Evolutionary conservation across 2,329 filamentous ascomycete species (phyloP), one percentile per base, ranked within the genome.

Genomic region (Penicillium frequentans): DNA sequence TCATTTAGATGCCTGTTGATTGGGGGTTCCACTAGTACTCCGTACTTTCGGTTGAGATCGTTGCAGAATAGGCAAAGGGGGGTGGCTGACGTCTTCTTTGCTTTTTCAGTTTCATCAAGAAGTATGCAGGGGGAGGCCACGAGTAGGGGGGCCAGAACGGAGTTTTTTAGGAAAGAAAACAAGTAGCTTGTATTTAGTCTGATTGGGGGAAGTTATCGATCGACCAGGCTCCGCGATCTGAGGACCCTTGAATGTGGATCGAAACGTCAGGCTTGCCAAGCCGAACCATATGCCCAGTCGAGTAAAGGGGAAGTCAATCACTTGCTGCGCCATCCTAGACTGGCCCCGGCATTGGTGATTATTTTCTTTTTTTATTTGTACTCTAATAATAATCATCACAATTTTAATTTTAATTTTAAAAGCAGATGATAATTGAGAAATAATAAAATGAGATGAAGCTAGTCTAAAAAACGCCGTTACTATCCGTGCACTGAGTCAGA

Each of bases 241-340:
- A 54, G 55, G 57, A 61, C 62, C 60, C 62, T 53, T 58, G 54
- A 52, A 58, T 53, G 62, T 61, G 61, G 64, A 60, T 64, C 62
- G 42, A 49, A 56, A 58, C 57, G 59, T 57, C 56, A 57, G 44
- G 52, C 9, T 42, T 35, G 31, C 53, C 57, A 63, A 58, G 56
- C 49, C 37, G 24, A 29, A 64, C 62, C 61, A 48, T 66, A 59
- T 64, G 55, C 64, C 59, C 7, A 13, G 49, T 59, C 51, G 23
- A 51, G 64, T 57, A 63, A 63, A 47, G 48, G 55, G 47, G 52
- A 8, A 50, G 62, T 54, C 53, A 50, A 64, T 63, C 39, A 35
- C 16, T 21, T 49, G 33, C 33, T 49, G 47, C n/a, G 48, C 35
- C 24, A 50, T 57, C 35, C 33, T 35, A 50, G 57, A 45, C 48